Base-by-base conservation (phyloP, 805 yeast genomes). In the Starmerella asiatica region DNA sequence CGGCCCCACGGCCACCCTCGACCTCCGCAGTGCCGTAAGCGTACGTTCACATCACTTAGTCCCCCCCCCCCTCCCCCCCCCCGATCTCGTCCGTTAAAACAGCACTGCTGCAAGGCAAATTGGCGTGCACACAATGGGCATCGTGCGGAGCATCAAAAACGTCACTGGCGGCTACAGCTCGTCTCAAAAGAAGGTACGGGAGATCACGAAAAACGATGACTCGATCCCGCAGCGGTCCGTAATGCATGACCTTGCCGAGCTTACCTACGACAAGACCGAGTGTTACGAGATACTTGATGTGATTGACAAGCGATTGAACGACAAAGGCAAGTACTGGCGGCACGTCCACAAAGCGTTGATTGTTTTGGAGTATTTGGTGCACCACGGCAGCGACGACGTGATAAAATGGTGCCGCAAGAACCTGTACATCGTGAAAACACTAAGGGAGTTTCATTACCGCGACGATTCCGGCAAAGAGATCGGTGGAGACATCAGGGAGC, bases 261-360 rank as follows among this genome's bases (percentile, higher is more conserved):
- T 73, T 50, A 81, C 94, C 1, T 78, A 71, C 56, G 79, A 76
- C 49, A 62, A 54, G 46, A 74, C 78, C 5, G 93, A 83, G 52
- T 75, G 85, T 52, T 68, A 84, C 54, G 93, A 85, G 56, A 75
- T 85, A 34, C 81, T 88, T 93, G 96, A 88, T 55, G 84, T 88
- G 78, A 62, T 88, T 33, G 96, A 88, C 62, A 74, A 84, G 49
- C 71, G 98, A 47, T 64, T 88, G 48, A 88, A 88, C 56, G 97
- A 88, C 57, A 86, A 86, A 65, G 97, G 97, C 45, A 86, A 85
- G 59, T 81, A 88, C 62, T 88, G 96, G 96, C 72, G 94, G 49
- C 98, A 88, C 58, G 86, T 88, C 36, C 86, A 93, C 47, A 91
- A 88, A 60, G 77, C 94, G 1, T 67, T 88, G 46, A 79, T 93